phyloP scores from a whole-genome alignment of 345 rosid genomes.

The Salix koriyanagi region DNA sequence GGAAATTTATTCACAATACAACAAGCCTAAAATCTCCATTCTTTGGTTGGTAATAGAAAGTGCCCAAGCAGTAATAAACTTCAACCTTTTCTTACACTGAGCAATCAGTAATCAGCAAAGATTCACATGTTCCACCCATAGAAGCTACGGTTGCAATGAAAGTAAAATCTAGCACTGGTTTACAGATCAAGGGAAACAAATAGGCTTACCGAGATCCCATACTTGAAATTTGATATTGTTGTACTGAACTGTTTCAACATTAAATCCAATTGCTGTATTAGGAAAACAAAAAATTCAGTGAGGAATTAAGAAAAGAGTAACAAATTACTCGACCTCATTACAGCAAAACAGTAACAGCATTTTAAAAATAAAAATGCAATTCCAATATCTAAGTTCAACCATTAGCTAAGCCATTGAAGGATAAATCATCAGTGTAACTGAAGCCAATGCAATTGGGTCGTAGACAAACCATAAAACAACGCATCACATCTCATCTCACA shows the following conservation, averaged over 20 bases:
- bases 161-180: neutral
- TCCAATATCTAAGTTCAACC: neutral
- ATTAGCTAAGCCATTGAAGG: neutral
- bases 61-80: neutral
- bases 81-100: neutral
- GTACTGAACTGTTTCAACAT: slow-evolving; percentile 92
- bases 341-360: neutral
- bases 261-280: slow-evolving; percentile 90
- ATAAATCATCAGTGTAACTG: neutral
- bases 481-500: neutral
- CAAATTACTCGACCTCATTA: neutral
- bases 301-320: slow-evolving; percentile 1
- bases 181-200: slow-evolving; percentile 9
- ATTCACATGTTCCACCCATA: neutral
- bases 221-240: slow-evolving; percentile 96
- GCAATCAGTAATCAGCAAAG: neutral
- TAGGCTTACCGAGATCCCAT: slow-evolving; percentile 31
- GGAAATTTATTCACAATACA: neutral
- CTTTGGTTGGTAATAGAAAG: neutral
- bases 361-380: neutral
- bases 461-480: neutral
- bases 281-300: slow-evolving; percentile 22
- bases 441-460: neutral
- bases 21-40: neutral
- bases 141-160: neutral